A percentile compares a stretch with the other conserved stretches of the same genome.
These are phyloP conservation scores for Lophium mytilinum DNA, from an alignment of 495 filamentous ascomycete genomes.

Conservation along the genomic window DNA sequence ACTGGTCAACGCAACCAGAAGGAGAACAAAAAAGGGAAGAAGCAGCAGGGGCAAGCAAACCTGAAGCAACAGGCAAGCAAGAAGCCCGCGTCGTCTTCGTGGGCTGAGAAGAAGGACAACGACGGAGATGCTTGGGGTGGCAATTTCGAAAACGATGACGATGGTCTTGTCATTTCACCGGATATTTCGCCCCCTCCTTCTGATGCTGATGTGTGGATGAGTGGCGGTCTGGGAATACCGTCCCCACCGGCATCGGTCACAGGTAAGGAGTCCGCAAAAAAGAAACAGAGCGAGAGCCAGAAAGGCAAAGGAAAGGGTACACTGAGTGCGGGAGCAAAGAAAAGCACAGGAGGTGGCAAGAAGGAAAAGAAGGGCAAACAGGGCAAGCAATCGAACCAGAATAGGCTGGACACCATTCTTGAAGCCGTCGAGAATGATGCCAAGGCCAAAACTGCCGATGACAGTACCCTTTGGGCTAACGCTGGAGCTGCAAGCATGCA, in stretches of 20 bases:
- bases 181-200: not conserved
- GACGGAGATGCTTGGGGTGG: not conserved
- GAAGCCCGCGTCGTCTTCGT: not conserved
- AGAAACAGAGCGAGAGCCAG: not conserved
- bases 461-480: not conserved
- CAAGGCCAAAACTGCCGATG: not conserved
- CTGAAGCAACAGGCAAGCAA: not conserved
- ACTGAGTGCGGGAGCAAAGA: not conserved
- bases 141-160: not conserved
- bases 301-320: not conserved
- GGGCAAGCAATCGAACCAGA: not conserved
- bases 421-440: not conserved
- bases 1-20: not conserved
- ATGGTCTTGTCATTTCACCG: not conserved
- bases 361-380: not conserved
- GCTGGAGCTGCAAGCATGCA: not conserved
- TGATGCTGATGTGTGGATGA: not conserved
- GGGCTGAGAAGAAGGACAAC: not conserved
- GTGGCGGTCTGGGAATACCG: not conserved
- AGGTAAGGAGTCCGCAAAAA: not conserved
- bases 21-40: not conserved
- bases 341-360: not conserved
- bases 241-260: not conserved
- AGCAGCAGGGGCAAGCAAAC: not conserved
- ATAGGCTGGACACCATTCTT: not conserved